Conservation (phyloP, 1,139 yeast genomes). For the Hansenula anomala region DNA sequence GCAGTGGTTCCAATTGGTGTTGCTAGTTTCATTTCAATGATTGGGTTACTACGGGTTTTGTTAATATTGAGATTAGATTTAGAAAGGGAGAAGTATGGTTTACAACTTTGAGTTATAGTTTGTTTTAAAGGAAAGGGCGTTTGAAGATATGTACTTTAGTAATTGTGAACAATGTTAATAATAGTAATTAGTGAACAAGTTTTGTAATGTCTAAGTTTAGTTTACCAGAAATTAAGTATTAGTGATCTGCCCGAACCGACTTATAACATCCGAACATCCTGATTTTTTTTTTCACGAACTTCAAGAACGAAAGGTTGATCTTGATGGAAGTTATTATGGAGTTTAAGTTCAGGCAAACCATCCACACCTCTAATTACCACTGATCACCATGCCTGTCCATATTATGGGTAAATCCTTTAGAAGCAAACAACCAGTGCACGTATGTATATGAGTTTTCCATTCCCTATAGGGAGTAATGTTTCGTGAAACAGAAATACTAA, state of each 20-base stretch:
- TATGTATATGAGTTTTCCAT: too few relatives aligned
- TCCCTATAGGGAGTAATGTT: too few relatives aligned
- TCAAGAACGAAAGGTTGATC: too few relatives aligned
- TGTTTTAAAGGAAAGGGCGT: not conserved
- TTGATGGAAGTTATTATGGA: not conserved
- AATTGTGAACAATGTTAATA: not conserved
- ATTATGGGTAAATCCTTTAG: constrained; percentile 71
- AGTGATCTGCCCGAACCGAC: not conserved
- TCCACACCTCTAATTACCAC: too few relatives aligned
- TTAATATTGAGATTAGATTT: constrained; percentile 72
- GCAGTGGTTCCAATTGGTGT: constrained; percentile 97
- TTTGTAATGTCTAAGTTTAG: too few relatives aligned
- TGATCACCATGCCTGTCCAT: constrained; percentile 60
- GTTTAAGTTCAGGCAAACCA: too few relatives aligned
- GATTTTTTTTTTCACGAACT: constrained; percentile 1
- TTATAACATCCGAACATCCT: not conserved
- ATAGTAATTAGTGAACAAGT: too few relatives aligned
- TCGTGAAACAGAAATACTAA: constrained; percentile 2
- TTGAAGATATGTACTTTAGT: not conserved
- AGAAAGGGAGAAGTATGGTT: constrained; percentile 36
- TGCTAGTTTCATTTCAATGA: constrained; percentile 91
- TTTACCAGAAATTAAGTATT: too few relatives aligned
- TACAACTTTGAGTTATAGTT: not conserved
- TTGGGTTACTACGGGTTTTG: constrained; percentile 70
- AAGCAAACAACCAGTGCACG: constrained; percentile 37